phyloP scores from a whole-genome alignment of 2,329 filamentous ascomycete genomes.

The Ophiocordyceps robertsii region DNA sequence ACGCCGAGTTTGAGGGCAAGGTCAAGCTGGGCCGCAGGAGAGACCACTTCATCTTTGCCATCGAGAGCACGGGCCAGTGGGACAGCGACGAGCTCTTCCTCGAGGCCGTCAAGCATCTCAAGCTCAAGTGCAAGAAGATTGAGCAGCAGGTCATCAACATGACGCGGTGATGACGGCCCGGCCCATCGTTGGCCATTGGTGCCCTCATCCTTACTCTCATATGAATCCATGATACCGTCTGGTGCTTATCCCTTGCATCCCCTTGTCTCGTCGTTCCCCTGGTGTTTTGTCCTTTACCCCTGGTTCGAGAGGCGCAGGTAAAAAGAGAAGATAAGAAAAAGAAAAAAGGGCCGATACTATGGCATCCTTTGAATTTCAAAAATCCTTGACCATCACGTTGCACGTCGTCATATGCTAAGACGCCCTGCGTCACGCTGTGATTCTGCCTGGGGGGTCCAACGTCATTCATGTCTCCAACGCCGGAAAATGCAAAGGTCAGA shows the following conservation, averaged over 20 bases:
- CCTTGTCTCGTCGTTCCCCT: background rate
- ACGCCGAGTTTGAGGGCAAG: conserved; percentile 88
- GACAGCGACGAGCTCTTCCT: conserved; percentile 89
- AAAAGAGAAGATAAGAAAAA: conserved; percentile 3
- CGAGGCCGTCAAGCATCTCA: conserved; percentile 73
- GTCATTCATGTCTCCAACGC: too few relatives aligned
- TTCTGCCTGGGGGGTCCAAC: too few relatives aligned
- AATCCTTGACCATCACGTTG: background rate
- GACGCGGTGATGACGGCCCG: conserved; percentile 27
- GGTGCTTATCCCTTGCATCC: background rate
- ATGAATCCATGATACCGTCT: background rate
- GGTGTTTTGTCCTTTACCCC: background rate
- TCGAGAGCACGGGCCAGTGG: conserved; percentile 93
- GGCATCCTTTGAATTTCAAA: conserved; percentile 6
- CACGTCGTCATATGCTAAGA: background rate
- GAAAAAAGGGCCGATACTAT: conserved; percentile 17
- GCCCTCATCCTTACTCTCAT: too few relatives aligned
- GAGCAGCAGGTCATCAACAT: conserved; percentile 58
- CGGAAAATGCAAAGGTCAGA: too few relatives aligned
- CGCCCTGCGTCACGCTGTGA: background rate
- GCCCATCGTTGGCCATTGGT: background rate
- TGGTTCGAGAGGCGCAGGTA: conserved; percentile 8
- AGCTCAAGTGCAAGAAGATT: conserved; percentile 66
- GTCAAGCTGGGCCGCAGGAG: conserved; percentile 81
- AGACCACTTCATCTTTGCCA: conserved; percentile 94